phyloP scores from a whole-genome alignment of 495 filamentous ascomycete genomes.

The Lophiotrema nucula region DNA sequence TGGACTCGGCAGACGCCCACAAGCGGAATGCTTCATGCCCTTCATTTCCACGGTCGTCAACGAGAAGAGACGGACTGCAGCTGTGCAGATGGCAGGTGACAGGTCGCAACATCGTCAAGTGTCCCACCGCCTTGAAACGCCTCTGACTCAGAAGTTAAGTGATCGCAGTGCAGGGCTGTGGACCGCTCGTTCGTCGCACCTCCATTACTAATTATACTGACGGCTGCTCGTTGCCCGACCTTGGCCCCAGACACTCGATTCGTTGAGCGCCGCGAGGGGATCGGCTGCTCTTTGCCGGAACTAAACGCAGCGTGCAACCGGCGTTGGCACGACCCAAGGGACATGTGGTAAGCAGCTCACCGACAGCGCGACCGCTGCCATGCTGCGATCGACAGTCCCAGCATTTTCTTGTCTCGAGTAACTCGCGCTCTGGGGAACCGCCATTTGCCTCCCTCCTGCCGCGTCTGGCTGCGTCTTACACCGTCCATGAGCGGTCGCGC shows the following conservation, averaged over 20 bases:
- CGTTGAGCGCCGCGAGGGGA: no score
- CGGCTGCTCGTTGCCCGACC: not conserved
- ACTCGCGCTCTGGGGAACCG: not conserved
- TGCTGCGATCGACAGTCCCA: conserved; percentile 22
- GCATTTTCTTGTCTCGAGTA: not conserved
- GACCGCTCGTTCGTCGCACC: not conserved
- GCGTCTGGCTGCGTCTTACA: conserved; percentile 17
- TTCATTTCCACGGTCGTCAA: not conserved
- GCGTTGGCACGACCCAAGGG: conserved; percentile 6
- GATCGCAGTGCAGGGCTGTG: conserved; percentile 8
- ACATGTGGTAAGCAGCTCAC: conserved; percentile 9
- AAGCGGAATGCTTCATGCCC: not conserved
- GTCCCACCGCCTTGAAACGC: conserved; percentile 1
- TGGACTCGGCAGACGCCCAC: no score
- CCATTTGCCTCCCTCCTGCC: not conserved
- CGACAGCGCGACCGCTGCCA: conserved; percentile 11
- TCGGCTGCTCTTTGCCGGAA: conserved; percentile 15
- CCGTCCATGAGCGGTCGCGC: not conserved
- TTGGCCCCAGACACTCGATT: not conserved
- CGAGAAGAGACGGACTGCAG: not conserved
- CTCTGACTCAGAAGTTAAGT: conserved; percentile 18
- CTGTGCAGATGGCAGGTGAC: not conserved
- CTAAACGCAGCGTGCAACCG: not conserved
- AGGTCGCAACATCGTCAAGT: not conserved
- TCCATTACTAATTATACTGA: conserved; percentile 20